Evolutionary conservation across 2,329 filamentous ascomycete genomes (phyloP).

Genomic region (Fusarium sp.): DNA sequence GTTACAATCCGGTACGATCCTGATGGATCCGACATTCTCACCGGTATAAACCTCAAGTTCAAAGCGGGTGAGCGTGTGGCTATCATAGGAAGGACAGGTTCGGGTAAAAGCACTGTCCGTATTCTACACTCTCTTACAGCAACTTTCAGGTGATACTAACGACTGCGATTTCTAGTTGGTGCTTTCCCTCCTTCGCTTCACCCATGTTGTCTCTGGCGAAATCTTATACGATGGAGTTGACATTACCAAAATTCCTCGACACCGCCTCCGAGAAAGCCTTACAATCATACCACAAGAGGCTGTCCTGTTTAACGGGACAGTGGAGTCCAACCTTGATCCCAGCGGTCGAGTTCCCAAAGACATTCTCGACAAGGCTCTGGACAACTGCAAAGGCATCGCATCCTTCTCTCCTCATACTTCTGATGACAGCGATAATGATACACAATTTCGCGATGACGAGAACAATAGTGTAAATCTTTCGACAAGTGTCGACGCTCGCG

Average conservation of each 20-base stretch:
- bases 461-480: conserved; percentile 48
- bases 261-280: conserved; percentile 61
- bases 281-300: conserved; percentile 69
- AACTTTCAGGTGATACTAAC: conserved; percentile 6
- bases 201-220: conserved; percentile 59
- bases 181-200: conserved; percentile 64
- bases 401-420: conserved; percentile 56
- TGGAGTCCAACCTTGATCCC: conserved; percentile 70
- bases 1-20: conserved; percentile 60
- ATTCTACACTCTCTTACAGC: background rate
- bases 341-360: conserved; percentile 63
- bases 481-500: conserved; percentile 61
- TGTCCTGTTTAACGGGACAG: conserved; percentile 63
- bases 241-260: conserved; percentile 61
- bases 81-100: conserved; percentile 82
- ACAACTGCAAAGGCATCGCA: conserved; percentile 69
- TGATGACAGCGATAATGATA: conserved; percentile 44
- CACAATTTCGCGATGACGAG: conserved; percentile 20
- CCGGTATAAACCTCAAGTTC: conserved; percentile 60
- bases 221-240: conserved; percentile 66
- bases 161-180: conserved; percentile 50
- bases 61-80: conserved; percentile 78
- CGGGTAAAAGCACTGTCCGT: conserved; percentile 81
- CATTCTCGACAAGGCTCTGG: conserved; percentile 66
- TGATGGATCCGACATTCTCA: conserved; percentile 59